Conservation (phyloP, 2,329 filamentous ascomycete genomes). For the Pseudogymnoascus sp. region DNA sequence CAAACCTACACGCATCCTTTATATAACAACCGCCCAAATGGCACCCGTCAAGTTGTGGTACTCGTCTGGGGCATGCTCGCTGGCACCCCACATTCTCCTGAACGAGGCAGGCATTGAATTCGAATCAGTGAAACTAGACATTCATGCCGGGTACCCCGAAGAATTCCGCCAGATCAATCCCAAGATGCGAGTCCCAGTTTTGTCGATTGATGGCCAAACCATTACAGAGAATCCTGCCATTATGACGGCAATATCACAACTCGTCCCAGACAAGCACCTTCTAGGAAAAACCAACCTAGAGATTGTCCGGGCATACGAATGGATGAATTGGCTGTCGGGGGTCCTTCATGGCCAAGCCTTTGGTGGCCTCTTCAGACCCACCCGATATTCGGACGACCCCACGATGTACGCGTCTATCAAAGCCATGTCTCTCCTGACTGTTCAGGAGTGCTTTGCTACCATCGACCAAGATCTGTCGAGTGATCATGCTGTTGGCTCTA, state of each 20-base stretch:
- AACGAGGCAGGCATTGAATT: conserved; percentile 22
- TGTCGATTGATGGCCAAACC: conserved; percentile 23
- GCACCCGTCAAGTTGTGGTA: conserved; percentile 24
- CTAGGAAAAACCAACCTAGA: conserved; percentile 27
- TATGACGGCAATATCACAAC: conserved; percentile 26
- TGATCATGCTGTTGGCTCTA: conserved; percentile 23
- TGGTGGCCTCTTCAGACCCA: conserved; percentile 22
- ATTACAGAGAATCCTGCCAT: conserved; percentile 32
- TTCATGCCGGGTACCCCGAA: conserved; percentile 13
- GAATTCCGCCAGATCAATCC: conserved; percentile 27
- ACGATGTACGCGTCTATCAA: conserved; percentile 17
- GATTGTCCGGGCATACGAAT: conserved; percentile 28
- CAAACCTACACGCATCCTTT: background rate
- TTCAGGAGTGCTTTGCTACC: conserved; percentile 21
- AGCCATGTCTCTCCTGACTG: conserved; percentile 18
- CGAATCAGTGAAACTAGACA: conserved; percentile 14
- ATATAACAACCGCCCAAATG: conserved; percentile 10
- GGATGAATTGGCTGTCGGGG: conserved; percentile 31
- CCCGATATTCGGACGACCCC: conserved; percentile 23
- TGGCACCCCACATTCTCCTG: conserved; percentile 29
- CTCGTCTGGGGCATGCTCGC: conserved; percentile 26
- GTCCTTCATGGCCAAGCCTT: conserved; percentile 28
- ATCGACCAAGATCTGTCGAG: conserved; percentile 24
- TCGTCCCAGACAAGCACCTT: conserved; percentile 25
- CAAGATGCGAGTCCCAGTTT: conserved; percentile 28